phyloP scores from a whole-genome alignment of 805 yeast species.

The Candida nemodendra region DNA sequence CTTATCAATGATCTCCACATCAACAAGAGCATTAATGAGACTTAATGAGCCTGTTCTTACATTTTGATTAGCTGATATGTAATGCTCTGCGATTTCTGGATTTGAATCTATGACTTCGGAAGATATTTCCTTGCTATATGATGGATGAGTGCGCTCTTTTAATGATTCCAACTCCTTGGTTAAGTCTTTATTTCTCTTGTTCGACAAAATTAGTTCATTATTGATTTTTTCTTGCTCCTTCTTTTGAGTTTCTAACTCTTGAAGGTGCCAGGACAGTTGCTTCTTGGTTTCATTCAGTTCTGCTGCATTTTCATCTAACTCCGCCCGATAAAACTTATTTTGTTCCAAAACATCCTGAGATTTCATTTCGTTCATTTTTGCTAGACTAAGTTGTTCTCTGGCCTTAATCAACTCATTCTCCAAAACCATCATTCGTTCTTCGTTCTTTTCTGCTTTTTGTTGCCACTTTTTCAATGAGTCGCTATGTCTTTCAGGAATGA shows the following conservation, averaged over 20 bases:
- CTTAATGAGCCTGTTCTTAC: too few relatives aligned
- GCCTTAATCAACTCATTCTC: conserved; percentile 19
- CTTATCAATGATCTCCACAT: conserved; percentile 1
- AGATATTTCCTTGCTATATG: too few relatives aligned
- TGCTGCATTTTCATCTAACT: conserved; percentile 1
- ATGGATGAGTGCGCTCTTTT: too few relatives aligned
- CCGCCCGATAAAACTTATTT: conserved; percentile 4
- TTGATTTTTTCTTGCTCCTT: conserved; percentile 5
- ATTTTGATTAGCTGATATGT: too few relatives aligned
- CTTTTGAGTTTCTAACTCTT: conserved; percentile 9
- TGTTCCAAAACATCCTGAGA: conserved; percentile 10
- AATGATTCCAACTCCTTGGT: conserved; percentile 1
- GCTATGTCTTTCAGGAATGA: not conserved
- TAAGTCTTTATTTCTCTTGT: conserved; percentile 5
- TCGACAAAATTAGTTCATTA: conserved; percentile 2
- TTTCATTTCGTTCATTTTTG: conserved; percentile 18
- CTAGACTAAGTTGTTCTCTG: conserved; percentile 22
- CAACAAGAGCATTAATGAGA: conserved; percentile 1
- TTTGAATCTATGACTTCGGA: too few relatives aligned
- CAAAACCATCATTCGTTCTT: conserved; percentile 19
- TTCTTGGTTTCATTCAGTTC: conserved; percentile 8
- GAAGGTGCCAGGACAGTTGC: not conserved
- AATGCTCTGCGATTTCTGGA: too few relatives aligned
- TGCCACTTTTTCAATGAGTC: conserved; percentile 6
- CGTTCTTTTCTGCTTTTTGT: conserved; percentile 14